These are phyloP conservation scores for Picochlorum sp. DNA, from an alignment of 139 green algal species.

Conservation along the genomic window DNA sequence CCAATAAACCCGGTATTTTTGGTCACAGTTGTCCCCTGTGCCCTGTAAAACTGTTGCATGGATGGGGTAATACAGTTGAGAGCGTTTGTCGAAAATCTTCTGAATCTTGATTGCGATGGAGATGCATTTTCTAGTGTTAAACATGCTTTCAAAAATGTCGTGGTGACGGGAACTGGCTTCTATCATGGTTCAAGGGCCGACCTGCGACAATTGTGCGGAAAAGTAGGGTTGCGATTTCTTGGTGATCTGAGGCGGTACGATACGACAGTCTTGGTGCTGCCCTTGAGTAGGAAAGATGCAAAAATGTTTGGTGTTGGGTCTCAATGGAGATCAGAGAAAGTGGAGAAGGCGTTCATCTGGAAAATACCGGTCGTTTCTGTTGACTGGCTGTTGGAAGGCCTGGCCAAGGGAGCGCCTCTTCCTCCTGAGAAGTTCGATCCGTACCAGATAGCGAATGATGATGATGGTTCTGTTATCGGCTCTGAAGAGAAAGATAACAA, in stretches of 20 bases:
- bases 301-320: neutral
- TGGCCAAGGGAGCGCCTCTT: neutral
- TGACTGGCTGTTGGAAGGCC: conserved; percentile 10
- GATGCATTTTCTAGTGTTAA: too few species aligned
- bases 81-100: too few species aligned
- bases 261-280: conserved; percentile 17
- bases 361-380: conserved; percentile 10
- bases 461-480: too few species aligned
- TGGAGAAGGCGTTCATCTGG: conserved; percentile 2
- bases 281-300: too few species aligned
- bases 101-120: too few species aligned
- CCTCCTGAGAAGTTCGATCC: too few species aligned
- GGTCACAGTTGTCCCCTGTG: too few species aligned
- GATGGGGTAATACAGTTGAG: too few species aligned
- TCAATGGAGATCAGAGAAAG: neutral
- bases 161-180: conserved; percentile 9
- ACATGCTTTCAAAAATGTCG: neutral
- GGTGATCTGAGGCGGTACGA: conserved; percentile 1
- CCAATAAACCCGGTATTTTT: too few species aligned
- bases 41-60: too few species aligned
- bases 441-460: too few species aligned
- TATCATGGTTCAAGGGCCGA: neutral
- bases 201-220: neutral
- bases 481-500: too few species aligned
- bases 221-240: neutral